A percentile compares a stretch with the other conserved stretches of the same genome.
Conservation (phyloP, 805 yeast genomes). For the Candida broadrunensis region DNA sequence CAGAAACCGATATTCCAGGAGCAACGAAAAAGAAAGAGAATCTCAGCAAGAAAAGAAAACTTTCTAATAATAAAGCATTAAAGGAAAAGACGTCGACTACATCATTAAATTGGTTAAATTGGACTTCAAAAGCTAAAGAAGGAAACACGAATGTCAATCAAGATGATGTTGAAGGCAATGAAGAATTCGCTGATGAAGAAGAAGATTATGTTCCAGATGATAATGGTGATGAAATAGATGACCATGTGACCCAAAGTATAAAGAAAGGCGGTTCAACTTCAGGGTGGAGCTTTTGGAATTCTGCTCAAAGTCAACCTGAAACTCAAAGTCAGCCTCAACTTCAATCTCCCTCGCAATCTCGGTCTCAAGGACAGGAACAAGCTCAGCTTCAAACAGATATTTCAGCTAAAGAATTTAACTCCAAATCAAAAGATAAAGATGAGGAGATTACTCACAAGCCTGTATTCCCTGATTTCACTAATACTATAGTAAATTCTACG, state of each 20-base stretch:
- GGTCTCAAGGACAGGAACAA: constrained; percentile 1
- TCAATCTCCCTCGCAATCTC: not conserved
- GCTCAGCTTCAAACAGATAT: constrained; percentile 3
- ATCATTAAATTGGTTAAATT: constrained; percentile 2
- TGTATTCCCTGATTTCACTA: constrained; percentile 14
- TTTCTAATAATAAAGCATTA: not conserved
- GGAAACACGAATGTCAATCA: not conserved
- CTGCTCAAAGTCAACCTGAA: constrained; percentile 2
- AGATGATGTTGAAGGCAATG: not conserved
- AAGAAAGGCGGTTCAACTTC: constrained; percentile 27
- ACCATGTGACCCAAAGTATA: constrained; percentile 22
- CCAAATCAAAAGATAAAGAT: constrained; percentile 5
- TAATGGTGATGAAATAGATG: constrained; percentile 32
- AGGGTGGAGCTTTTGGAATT: constrained; percentile 39
- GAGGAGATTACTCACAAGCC: constrained; percentile 2
- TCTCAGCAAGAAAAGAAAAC: not conserved
- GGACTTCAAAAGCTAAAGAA: not conserved
- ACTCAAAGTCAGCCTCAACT: not conserved
- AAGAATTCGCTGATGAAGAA: constrained; percentile 5
- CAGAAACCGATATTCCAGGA: too few species aligned
- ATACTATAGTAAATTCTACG: constrained; percentile 30
- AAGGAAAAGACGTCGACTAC: not conserved
- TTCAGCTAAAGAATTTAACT: constrained; percentile 4
- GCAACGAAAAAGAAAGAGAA: not conserved
- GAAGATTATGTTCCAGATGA: constrained; percentile 20